These are phyloP conservation scores for Papiliotrema terrestris DNA, from an alignment of 1,284 basidiomycete genomes.

Conservation along the genomic window DNA sequence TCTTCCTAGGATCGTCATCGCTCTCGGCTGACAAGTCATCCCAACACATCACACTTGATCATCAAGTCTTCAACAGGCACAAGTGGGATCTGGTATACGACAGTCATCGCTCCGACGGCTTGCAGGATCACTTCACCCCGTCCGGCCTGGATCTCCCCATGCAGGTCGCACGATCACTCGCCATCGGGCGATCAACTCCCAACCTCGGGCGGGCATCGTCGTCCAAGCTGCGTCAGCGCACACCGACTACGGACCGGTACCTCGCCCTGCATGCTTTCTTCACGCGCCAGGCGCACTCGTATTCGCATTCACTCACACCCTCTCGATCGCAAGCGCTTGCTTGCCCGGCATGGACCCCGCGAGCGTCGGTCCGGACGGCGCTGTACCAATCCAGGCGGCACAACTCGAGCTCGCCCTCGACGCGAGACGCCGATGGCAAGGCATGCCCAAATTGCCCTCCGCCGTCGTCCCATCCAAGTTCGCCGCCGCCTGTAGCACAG, in stretches of 20 bases:
- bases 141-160: neutral
- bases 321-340: neutral
- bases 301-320: constrained; percentile 1
- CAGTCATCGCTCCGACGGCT: too few relatives aligned
- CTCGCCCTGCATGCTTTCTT: constrained; percentile 56
- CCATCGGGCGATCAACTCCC: neutral
- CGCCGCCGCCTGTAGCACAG: constrained; percentile 49
- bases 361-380: too few relatives aligned
- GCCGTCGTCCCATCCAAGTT: constrained; percentile 6
- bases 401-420: constrained; percentile 3
- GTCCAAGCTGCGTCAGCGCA: neutral
- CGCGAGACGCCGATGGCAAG: neutral
- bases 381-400: neutral
- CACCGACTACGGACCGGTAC: constrained; percentile 47
- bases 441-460: constrained; percentile 6
- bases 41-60: too few relatives aligned
- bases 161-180: neutral
- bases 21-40: too few relatives aligned
- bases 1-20: too few relatives aligned
- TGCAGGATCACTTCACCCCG: too few relatives aligned
- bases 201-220: neutral
- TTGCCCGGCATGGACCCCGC: neutral
- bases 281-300: constrained; percentile 40
- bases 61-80: too few relatives aligned
- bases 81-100: too few relatives aligned